phyloP scores from a whole-genome alignment of 2,329 filamentous ascomycete species.

The Penicillium expansum region DNA sequence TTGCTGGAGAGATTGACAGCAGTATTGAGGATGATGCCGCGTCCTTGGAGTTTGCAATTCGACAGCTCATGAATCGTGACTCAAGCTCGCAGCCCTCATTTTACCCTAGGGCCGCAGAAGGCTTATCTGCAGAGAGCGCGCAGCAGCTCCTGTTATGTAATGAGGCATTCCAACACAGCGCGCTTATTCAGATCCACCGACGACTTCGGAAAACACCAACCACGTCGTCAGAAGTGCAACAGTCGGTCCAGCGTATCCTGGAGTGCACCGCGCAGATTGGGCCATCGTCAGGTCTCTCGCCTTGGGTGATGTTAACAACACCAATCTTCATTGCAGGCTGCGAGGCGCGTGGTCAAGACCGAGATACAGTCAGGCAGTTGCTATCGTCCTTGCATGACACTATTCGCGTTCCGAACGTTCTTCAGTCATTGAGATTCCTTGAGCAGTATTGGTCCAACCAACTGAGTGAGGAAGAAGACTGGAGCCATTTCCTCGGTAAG shows the following conservation, averaged over 20 bases:
- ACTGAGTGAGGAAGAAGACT: conserved; percentile 36
- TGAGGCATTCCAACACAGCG: conserved; percentile 44
- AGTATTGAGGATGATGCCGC: conserved; percentile 31
- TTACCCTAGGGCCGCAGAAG: conserved; percentile 37
- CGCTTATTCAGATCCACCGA: conserved; percentile 44
- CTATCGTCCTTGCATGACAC: conserved; percentile 38
- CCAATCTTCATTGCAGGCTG: conserved; percentile 46
- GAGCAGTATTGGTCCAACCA: conserved; percentile 40
- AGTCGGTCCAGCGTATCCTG: conserved; percentile 39
- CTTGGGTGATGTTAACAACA: conserved; percentile 45
- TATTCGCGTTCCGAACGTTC: conserved; percentile 43
- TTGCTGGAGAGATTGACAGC: conserved; percentile 21
- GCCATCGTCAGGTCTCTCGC: conserved; percentile 40
- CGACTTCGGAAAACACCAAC: conserved; percentile 35
- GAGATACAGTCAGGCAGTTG: conserved; percentile 33
- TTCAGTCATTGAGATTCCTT: conserved; percentile 42
- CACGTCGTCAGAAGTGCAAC: conserved; percentile 32
- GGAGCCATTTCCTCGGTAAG: conserved; percentile 42
- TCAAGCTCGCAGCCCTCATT: conserved; percentile 31
- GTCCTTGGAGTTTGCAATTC: conserved; percentile 35
- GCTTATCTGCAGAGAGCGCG: conserved; percentile 32
- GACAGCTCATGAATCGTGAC: conserved; percentile 34
- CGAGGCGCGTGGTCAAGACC: conserved; percentile 39
- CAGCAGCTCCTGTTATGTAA: conserved; percentile 42
- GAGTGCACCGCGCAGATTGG: conserved; percentile 40